Evolutionary conservation across 257 asterid species (phyloP).

Genomic region (Petrea volubilis): DNA sequence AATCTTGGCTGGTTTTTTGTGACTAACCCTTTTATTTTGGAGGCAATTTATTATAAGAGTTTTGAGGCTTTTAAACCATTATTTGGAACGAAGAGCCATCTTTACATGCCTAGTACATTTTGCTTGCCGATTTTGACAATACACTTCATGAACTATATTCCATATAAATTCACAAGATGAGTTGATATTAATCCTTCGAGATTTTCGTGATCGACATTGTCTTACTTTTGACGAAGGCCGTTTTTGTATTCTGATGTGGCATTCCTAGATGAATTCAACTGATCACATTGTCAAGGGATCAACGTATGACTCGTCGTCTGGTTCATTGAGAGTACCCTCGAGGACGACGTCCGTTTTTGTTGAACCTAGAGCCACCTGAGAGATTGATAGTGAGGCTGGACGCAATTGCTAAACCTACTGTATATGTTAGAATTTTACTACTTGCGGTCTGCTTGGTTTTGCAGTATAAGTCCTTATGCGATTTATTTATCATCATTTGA

Average conservation of each 20-base stretch:
- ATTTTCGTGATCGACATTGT: neutral
- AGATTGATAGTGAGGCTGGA: too few species aligned
- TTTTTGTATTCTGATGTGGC: neutral
- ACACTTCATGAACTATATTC: neutral
- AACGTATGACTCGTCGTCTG: slow-evolving; percentile 59
- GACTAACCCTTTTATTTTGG: too few species aligned
- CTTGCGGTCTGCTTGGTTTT: neutral
- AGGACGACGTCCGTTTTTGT: slow-evolving; percentile 82
- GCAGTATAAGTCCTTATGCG: too few species aligned
- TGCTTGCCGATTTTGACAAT: neutral
- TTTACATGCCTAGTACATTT: neutral
- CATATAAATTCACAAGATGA: neutral
- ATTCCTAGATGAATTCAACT: slow-evolving; percentile 60
- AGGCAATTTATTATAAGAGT: too few species aligned
- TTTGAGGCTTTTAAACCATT: too few species aligned
- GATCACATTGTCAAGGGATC: slow-evolving; percentile 70
- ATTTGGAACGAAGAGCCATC: neutral
- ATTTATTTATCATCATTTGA: too few species aligned
- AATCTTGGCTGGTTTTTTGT: too few species aligned
- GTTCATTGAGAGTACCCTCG: slow-evolving; percentile 68
- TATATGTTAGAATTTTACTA: too few species aligned
- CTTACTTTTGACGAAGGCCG: neutral
- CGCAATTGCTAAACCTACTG: too few species aligned
- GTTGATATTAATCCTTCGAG: neutral
- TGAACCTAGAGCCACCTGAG: slow-evolving; percentile 42